Conservation (phyloP, 2,329 filamentous ascomycete genomes). For the Calonectria multiphialidica region DNA sequence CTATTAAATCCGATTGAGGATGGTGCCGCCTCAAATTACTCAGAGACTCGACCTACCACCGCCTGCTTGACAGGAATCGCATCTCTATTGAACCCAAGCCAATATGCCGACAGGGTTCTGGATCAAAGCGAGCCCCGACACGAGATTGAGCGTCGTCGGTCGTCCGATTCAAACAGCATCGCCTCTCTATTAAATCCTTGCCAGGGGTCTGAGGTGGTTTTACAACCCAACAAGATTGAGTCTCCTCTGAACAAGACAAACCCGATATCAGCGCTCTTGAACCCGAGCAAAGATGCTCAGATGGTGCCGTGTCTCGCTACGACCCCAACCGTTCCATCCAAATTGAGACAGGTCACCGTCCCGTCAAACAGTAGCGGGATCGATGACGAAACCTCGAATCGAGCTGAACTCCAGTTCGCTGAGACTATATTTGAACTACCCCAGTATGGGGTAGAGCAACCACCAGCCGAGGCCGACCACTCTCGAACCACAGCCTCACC, state of each 20-base stretch:
- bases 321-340: not conserved
- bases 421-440: not conserved
- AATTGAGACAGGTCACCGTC: not conserved
- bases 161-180: not conserved
- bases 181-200: not conserved
- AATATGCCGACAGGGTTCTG: not conserved
- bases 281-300: not conserved
- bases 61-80: too few species aligned
- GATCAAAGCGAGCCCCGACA: not conserved
- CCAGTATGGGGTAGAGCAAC: not conserved
- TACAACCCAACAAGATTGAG: not conserved
- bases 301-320: not conserved
- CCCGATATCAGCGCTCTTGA: not conserved
- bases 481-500: not conserved
- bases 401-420: not conserved
- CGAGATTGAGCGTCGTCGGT: not conserved
- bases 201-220: not conserved
- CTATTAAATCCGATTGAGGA: not conserved
- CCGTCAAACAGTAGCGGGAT: not conserved
- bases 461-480: not conserved
- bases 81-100: not conserved
- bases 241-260: not conserved
- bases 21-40: not conserved
- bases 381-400: not conserved
- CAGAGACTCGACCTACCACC: not conserved